Evolutionary conservation across 495 filamentous ascomycete species (phyloP), one percentile per base, ranked within the genome.

Genomic region (Trichoderma erinaceum): DNA sequence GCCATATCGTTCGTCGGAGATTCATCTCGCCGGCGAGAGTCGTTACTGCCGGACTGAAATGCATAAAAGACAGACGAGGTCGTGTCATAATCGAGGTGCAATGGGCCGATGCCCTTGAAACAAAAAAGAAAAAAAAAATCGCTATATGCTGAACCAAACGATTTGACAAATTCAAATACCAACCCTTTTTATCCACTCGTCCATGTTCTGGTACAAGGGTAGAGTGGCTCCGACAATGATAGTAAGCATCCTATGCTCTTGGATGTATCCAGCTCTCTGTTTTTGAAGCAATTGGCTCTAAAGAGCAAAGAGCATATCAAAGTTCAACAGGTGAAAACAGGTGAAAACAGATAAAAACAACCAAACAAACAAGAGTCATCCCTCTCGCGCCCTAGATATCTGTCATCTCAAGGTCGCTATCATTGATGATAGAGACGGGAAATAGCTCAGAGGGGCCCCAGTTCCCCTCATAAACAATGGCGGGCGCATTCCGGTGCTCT

Each of bases 391-490:
- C 66, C 80, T 71, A 82, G 63, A 81, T 78, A 68, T 79, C 81
- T 1, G 73, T 83, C 81, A 84, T 84, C 68, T 79, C 79, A 13
- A 80, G 79, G 67, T 84, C 81, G 41, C 78, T 71, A 21, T 74
- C 65, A 48, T 70, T 63, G 21, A 71, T 74, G 12, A 73, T 65
- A 2, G 70, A 71, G 25, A 64, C 71, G 23, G 70, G 32, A 29
- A 69, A 65, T 41, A 72, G 68, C 29, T 77, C 74, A 4, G 72
- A 73, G 18, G 93, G 95, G 1, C 95, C 95, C 91, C 92, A 99
- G 75, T 92, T 93, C 71, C 95, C 96, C 79, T 99, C 95, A 70
- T 88, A 98, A 65, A 97, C 87, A 12, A 91, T 96, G 27, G 96
- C 96, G 35, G 91, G 90, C 29, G 92, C 91, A 61, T 88, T 87